Conservation (phyloP, 2,329 filamentous ascomycete species). For the Ceratocystis alfenasii region DNA sequence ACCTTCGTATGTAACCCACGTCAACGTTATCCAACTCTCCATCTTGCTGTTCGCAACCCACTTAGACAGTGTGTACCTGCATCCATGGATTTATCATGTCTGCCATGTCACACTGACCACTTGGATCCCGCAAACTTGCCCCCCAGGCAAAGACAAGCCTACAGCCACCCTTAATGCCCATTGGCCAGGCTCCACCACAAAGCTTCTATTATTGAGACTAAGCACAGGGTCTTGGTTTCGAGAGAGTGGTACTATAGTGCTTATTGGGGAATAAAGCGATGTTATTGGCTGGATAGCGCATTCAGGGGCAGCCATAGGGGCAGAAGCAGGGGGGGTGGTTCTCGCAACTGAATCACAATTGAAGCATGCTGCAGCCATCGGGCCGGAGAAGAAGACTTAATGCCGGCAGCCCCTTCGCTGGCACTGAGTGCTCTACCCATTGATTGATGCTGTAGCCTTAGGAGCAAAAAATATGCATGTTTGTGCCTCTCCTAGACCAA, state of each 20-base stretch:
- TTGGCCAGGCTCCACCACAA: not conserved
- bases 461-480: not conserved
- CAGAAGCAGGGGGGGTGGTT: not conserved
- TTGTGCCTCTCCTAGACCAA: not conserved
- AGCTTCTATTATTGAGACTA: constrained; percentile 1
- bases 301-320: not conserved
- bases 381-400: not conserved
- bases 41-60: not conserved
- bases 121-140: not conserved
- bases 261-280: not conserved
- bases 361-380: not conserved
- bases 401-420: not conserved
- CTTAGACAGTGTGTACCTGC: not conserved
- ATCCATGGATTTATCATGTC: not conserved
- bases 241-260: not conserved
- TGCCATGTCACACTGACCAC: constrained; percentile 1
- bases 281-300: not conserved
- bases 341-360: not conserved
- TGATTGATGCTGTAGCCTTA: not conserved
- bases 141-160: not conserved
- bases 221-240: not conserved
- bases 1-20: not conserved
- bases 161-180: not conserved
- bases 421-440: too few species aligned
- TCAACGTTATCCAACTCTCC: not conserved